These are phyloP conservation scores for Colletotrichum aenigma DNA, from an alignment of 2,329 filamentous ascomycete species.

Conservation along the genomic window DNA sequence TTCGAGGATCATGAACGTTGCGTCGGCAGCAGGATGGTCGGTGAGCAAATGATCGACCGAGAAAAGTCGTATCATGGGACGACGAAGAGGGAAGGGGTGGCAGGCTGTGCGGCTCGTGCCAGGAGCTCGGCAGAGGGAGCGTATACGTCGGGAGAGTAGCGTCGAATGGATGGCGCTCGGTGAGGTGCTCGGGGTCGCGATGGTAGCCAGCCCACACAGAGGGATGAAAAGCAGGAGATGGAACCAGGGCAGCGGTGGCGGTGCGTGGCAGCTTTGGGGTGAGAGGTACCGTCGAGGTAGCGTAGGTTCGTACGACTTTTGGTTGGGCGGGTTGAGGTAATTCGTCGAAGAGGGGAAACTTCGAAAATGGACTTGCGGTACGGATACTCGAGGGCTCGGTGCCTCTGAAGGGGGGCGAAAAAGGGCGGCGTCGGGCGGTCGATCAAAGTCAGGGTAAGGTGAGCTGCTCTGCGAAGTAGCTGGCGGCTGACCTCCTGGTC, in stretches of 20 bases:
- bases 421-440: background rate
- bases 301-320: conserved; percentile 5
- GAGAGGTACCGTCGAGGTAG: conserved; percentile 4
- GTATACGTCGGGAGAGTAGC: conserved; percentile 7
- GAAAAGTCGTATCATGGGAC: conserved; percentile 10
- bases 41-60: background rate
- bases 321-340: conserved; percentile 1
- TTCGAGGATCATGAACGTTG: conserved; percentile 12
- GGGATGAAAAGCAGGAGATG: background rate
- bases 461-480: background rate
- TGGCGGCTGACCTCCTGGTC: background rate
- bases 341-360: background rate
- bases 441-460: background rate
- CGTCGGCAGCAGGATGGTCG: background rate
- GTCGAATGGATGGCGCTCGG: conserved; percentile 13
- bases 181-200: conserved; percentile 11
- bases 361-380: background rate
- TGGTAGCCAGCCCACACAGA: background rate
- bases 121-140: conserved; percentile 6
- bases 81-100: background rate
- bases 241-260: background rate
- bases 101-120: conserved; percentile 18
- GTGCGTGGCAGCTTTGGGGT: background rate
- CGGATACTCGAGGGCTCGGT: background rate
- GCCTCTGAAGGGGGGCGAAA: conserved; percentile 1